phyloP scores from a whole-genome alignment of 371 early-diverging fungal species.

The Batrachochytrium dendrobatidis region DNA sequence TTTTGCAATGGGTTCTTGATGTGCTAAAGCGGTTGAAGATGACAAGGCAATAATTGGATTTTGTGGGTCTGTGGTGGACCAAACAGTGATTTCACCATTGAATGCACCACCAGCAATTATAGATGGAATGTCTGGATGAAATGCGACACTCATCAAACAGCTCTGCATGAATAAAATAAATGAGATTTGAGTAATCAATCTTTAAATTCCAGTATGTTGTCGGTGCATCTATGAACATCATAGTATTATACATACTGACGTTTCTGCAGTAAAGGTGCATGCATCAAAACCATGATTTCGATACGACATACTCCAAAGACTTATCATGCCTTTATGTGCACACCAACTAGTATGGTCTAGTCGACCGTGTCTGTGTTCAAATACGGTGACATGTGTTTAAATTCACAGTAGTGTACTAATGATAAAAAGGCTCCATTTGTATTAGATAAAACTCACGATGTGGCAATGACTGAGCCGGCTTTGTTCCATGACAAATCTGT shows the following conservation, averaged over 20 bases:
- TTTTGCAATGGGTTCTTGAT: constrained; percentile 36
- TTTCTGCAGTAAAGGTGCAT: constrained; percentile 23
- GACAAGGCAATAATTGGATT: constrained; percentile 24
- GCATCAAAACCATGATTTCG: constrained; percentile 13
- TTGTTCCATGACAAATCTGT: constrained; percentile 33
- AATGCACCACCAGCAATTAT: constrained; percentile 34
- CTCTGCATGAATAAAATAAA: too few species aligned
- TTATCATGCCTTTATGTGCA: constrained; percentile 30
- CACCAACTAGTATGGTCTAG: constrained; percentile 33
- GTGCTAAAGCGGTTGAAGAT: constrained; percentile 23
- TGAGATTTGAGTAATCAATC: too few species aligned
- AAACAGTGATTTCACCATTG: constrained; percentile 31
- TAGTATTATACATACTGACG: constrained; percentile 21
- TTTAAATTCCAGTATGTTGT: background rate
- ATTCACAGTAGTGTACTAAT: too few species aligned
- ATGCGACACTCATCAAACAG: constrained; percentile 31
- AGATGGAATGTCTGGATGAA: constrained; percentile 35
- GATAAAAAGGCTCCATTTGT: too few species aligned
- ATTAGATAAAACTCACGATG: constrained; percentile 13
- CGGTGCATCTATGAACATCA: background rate
- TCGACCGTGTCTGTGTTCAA: constrained; percentile 16
- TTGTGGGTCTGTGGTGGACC: constrained; percentile 26
- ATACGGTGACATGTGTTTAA: too few species aligned
- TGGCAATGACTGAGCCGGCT: constrained; percentile 28
- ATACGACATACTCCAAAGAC: constrained; percentile 26